Conservation (phyloP, 495 filamentous ascomycete genomes). For the Penicillium arizonense region DNA sequence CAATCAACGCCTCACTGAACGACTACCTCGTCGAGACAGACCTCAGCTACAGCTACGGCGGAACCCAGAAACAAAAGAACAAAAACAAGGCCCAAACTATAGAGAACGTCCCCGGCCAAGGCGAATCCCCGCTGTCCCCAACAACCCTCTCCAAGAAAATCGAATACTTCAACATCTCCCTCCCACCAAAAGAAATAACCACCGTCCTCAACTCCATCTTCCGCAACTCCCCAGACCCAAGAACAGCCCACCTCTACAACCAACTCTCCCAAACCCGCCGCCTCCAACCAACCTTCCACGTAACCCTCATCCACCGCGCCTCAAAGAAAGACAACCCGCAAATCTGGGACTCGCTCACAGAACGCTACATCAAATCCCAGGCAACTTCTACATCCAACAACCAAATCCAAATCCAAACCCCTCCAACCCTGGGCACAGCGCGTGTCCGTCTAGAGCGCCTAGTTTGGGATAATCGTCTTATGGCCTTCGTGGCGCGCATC, state of each 20-base stretch:
- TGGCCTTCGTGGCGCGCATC: conserved; percentile 83
- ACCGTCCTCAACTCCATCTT: conserved; percentile 69
- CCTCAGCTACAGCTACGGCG: conserved; percentile 50
- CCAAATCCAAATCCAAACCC: conserved; percentile 25
- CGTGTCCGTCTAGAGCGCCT: conserved; percentile 63
- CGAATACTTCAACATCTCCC: conserved; percentile 78
- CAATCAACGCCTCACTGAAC: conserved; percentile 71
- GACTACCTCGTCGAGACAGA: conserved; percentile 77
- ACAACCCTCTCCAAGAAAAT: conserved; percentile 50
- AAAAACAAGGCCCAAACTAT: conserved; percentile 26
- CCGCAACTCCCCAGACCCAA: conserved; percentile 34
- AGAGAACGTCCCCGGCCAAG: conserved; percentile 12
- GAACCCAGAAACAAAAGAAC: conserved; percentile 39
- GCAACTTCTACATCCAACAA: conserved; percentile 38
- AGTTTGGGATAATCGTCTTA: conserved; percentile 78
- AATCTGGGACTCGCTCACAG: conserved; percentile 67
- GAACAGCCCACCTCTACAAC: conserved; percentile 64
- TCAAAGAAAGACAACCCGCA: conserved; percentile 54
- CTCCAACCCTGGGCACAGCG: conserved; percentile 47
- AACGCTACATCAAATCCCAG: conserved; percentile 44
- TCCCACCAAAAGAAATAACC: conserved; percentile 58
- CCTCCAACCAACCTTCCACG: conserved; percentile 83
- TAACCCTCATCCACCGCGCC: conserved; percentile 86
- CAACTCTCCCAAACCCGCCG: conserved; percentile 70
- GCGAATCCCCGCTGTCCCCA: conserved; percentile 12